phyloP scores from a whole-genome alignment of 106 monocot species.

The Narthecium ossifragum region DNA sequence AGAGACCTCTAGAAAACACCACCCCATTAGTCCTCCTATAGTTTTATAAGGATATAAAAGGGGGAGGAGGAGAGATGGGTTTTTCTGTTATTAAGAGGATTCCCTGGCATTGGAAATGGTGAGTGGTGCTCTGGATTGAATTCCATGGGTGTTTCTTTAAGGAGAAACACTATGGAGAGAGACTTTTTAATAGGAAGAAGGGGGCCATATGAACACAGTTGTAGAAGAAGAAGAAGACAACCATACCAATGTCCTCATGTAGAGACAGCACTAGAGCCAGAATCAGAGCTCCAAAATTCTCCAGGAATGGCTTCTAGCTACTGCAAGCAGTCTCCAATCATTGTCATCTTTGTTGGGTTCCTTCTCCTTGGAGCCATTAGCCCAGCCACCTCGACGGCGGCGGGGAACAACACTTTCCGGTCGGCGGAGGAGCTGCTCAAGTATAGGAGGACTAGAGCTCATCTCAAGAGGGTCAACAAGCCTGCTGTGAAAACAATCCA shows the following conservation, averaged over 20 bases:
- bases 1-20: constrained; percentile 6
- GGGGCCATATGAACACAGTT: constrained; percentile 11
- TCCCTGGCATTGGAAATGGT: background rate
- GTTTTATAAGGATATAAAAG: constrained; percentile 14
- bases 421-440: constrained; percentile 39
- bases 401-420: constrained; percentile 28
- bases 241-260: constrained; percentile 31
- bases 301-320: constrained; percentile 42
- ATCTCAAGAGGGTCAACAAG: constrained; percentile 61
- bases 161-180: constrained; percentile 1
- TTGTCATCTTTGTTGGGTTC: constrained; percentile 28
- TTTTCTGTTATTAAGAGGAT: background rate
- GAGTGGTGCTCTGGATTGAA: background rate
- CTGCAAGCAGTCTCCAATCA: constrained; percentile 14
- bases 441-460: constrained; percentile 46
- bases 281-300: constrained; percentile 21
- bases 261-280: constrained; percentile 55
- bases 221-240: constrained; percentile 25
- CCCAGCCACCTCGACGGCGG: constrained; percentile 8
- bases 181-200: constrained; percentile 10
- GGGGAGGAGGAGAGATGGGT: constrained; percentile 1
- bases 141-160: background rate
- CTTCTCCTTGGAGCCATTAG: constrained; percentile 30
- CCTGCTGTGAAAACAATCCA: constrained; percentile 73
- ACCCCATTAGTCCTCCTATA: background rate